Percentiles rank a stretch among this genome's conserved stretches.
Evolutionary conservation across 768 basidiomycete genomes (phyloP).

Genomic region (Kwoniella botswanensis): DNA sequence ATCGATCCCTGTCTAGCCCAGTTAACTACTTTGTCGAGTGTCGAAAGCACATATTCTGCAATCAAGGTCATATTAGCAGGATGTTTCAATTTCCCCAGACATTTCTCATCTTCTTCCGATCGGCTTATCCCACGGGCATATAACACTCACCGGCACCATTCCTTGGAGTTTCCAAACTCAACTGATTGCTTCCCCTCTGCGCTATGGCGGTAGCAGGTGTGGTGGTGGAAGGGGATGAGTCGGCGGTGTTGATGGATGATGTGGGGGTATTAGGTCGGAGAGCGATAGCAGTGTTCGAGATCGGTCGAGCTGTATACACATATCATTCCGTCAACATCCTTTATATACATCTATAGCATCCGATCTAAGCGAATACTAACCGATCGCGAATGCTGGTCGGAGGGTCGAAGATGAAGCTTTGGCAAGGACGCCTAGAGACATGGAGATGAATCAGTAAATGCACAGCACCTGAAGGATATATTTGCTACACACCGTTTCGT

Average conservation of each 20-base stretch:
- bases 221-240: conserved; percentile 53
- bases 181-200: conserved; percentile 78
- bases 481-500: conserved; percentile 26
- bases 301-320: conserved; percentile 38
- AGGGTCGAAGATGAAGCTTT: conserved; percentile 29
- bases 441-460: background rate
- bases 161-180: conserved; percentile 81
- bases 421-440: conserved; percentile 17
- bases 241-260: conserved; percentile 42
- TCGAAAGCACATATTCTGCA: conserved; percentile 92
- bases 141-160: conserved; percentile 77
- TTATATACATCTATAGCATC: background rate
- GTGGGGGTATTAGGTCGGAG: conserved; percentile 52
- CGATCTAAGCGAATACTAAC: conserved; percentile 24
- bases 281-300: conserved; percentile 47
- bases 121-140: background rate
- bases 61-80: background rate
- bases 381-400: conserved; percentile 33
- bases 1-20: conserved; percentile 98
- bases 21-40: conserved; percentile 93
- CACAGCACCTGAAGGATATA: background rate
- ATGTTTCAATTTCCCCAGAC: background rate
- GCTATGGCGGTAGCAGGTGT: conserved; percentile 67
- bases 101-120: background rate
- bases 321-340: background rate